Percentiles rank a stretch among this genome's conserved stretches.
Conservation (phyloP, 2,329 filamentous ascomycete genomes). For the Chaetomium strumarium region DNA sequence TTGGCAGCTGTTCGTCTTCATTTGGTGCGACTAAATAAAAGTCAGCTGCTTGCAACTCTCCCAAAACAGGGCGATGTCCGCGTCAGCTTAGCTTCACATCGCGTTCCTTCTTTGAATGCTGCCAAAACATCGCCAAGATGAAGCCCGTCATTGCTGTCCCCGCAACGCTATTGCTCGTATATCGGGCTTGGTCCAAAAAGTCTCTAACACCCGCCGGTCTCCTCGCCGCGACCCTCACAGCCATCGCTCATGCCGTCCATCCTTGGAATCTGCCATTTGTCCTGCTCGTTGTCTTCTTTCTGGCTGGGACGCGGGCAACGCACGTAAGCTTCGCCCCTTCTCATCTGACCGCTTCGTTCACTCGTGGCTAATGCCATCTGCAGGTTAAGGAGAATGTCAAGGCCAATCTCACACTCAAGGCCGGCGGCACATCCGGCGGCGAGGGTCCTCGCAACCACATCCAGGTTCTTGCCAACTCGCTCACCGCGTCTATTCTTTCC, state of each 20-base stretch:
- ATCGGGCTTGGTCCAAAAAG: slow-evolving; percentile 63
- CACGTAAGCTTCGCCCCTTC: slow-evolving; percentile 49
- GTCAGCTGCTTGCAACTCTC: too few species aligned
- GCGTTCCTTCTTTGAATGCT: too few species aligned
- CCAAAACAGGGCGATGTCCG: too few species aligned
- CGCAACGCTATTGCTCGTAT: slow-evolving; percentile 54
- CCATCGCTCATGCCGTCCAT: slow-evolving; percentile 77
- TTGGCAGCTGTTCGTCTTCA: too few species aligned
- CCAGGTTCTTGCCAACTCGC: slow-evolving; percentile 85
- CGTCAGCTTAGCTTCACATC: too few species aligned
- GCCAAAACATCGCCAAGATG: slow-evolving; percentile 35
- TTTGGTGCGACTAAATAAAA: too few species aligned
- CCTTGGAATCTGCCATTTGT: slow-evolving; percentile 91
- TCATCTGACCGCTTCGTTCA: slow-evolving; percentile 4
- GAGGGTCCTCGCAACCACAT: slow-evolving; percentile 79
- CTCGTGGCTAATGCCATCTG: slow-evolving; percentile 13
- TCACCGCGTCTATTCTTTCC: slow-evolving; percentile 62
- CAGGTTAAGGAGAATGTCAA: slow-evolving; percentile 86
- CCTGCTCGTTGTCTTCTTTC: slow-evolving; percentile 77
- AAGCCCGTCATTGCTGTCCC: slow-evolving; percentile 53
- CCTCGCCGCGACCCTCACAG: slow-evolving; percentile 65
- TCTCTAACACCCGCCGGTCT: slow-evolving; percentile 76
- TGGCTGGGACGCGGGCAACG: slow-evolving; percentile 76
- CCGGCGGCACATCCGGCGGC: slow-evolving; percentile 66
- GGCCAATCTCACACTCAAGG: slow-evolving; percentile 69